Evolutionary conservation across 169 alveolate species (phyloP), one percentile per base, ranked within the genome.

Genomic region (Cytauxzoon felis): DNA sequence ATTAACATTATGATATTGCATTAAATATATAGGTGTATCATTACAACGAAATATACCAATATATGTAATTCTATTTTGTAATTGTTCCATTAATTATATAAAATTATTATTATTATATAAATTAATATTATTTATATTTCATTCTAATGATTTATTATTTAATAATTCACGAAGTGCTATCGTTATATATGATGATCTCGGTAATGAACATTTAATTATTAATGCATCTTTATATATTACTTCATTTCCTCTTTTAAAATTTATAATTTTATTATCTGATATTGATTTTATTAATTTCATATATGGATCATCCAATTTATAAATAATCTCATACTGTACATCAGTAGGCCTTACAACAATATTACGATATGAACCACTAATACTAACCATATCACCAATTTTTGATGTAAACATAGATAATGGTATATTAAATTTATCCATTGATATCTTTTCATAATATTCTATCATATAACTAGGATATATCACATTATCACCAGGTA

Each of bases 401-500:
- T 38, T 38, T 4, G 84, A 43, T 3, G 80, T 26, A 29, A 64
- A 63, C 56, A 40, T 65, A 21, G 53, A 63, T 19, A 73, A 65
- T 19, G 68, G n/a, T 38, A 64, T 50, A 5, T 51, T 60, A 36
- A 62, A 73, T 2, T 73, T 54, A 24, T 73, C 84, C 52, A 23
- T 24, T 24, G 57, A 51, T 1, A 65, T 64, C 13, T 58, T 41
- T 33, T 65, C 66, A 18, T 73, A 73, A 0, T 34, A 53, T 16
- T 61, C 67, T 21, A 24, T 58, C 36, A 73, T 32, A 58, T 51
- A 48, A 41, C 23, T 50, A 4, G 84, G 84, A 41, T 73, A 73
- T 40, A 54, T 57, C 19, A 73, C 71, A 38, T 62, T 56, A 66
- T 92, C 93, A 0, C 98, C 98, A 6, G 95, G 95, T 16, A 94